phyloP scores from a whole-genome alignment of 1,284 basidiomycete species.

The Erythrobasidium hasegawianum region DNA sequence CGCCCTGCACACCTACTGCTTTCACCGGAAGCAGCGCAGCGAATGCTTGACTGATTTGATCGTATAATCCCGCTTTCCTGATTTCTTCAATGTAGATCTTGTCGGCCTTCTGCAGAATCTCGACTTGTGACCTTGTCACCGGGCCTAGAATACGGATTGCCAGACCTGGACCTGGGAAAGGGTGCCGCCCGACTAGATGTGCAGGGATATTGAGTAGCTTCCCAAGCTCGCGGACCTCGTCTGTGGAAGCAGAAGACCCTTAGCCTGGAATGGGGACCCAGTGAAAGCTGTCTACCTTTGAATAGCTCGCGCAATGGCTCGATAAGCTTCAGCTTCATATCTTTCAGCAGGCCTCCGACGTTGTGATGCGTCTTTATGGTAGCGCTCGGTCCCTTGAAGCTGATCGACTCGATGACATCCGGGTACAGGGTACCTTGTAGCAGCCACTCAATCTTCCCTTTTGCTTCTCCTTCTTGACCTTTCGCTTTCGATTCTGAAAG shows the following conservation, averaged over 20 bases:
- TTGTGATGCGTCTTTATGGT: conserved; percentile 99
- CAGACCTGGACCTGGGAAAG: conserved; percentile 98
- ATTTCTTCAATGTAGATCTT: conserved; percentile 98
- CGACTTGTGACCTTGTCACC: conserved; percentile 87
- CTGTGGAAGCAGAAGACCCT: conserved; percentile 53
- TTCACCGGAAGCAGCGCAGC: conserved; percentile 94
- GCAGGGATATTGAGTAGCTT: conserved; percentile 85
- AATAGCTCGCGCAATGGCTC: conserved; percentile 97
- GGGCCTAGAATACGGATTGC: conserved; percentile 98
- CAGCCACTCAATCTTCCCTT: conserved; percentile 93
- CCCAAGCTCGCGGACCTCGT: conserved; percentile 93
- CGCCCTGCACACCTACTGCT: conserved; percentile 97
- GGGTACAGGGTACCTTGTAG: conserved; percentile 99
- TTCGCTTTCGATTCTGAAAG: conserved; percentile 55
- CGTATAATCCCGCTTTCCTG: conserved; percentile 82
- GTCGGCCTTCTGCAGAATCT: conserved; percentile 91
- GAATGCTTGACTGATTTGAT: conserved; percentile 94
- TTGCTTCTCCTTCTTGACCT: conserved; percentile 62
- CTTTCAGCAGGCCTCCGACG: conserved; percentile 89
- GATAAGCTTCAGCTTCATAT: conserved; percentile 99
- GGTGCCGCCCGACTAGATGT: conserved; percentile 91
- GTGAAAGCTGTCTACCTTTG: conserved; percentile 64
- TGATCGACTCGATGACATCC: conserved; percentile 98
- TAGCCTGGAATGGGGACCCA: neutral
- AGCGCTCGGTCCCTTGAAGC: conserved; percentile 97